Evolutionary conservation across 1,284 basidiomycete species (phyloP).

Genomic region (Cutaneotrichosporon mucoides): DNA sequence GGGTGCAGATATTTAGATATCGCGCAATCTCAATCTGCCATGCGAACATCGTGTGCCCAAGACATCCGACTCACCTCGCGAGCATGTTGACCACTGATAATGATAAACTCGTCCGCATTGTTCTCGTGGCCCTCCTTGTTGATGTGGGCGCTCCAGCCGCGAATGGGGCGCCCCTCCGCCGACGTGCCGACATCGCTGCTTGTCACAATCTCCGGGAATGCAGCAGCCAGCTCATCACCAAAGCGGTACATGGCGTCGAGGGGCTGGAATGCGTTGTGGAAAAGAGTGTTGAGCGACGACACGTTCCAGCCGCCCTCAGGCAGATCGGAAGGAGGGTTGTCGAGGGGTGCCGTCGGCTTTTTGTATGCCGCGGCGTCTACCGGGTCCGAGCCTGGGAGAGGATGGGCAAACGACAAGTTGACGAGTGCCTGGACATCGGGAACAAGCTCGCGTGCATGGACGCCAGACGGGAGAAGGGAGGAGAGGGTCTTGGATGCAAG

Average conservation of each 20-base stretch:
- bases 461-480: constrained; percentile 7
- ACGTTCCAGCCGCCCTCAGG: constrained; percentile 28
- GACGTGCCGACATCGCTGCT: constrained; percentile 34
- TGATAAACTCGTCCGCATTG: constrained; percentile 55
- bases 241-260: constrained; percentile 41
- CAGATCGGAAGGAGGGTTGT: constrained; percentile 4
- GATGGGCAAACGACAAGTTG: constrained; percentile 11
- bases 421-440: constrained; percentile 35
- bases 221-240: constrained; percentile 33
- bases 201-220: constrained; percentile 32
- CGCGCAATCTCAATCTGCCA: too few species aligned
- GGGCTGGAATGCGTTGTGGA: constrained; percentile 45
- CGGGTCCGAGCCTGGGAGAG: neutral
- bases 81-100: constrained; percentile 72
- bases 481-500: neutral
- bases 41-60: too few species aligned
- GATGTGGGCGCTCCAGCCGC: constrained; percentile 34
- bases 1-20: too few species aligned
- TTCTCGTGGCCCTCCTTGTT: constrained; percentile 7
- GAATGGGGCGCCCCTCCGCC: constrained; percentile 34
- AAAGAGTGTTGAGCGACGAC: constrained; percentile 29
- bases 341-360: neutral
- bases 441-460: constrained; percentile 20
- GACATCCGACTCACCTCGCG: constrained; percentile 57
- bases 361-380: neutral